Evolutionary conservation across 306 rosid species (phyloP).

Genomic region (Argentina anserina): DNA sequence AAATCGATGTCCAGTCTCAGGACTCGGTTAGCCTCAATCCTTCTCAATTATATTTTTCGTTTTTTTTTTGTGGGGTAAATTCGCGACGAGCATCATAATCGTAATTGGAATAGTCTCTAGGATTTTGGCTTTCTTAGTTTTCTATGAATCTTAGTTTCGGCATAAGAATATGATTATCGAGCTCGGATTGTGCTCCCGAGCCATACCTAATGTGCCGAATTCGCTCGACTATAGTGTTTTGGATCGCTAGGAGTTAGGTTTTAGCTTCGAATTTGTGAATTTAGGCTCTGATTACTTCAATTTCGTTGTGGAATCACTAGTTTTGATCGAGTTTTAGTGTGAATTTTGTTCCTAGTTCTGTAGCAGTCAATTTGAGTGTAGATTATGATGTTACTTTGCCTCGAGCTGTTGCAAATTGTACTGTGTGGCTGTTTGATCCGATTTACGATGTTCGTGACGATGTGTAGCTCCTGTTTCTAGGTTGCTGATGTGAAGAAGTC

Average conservation of each 20-base stretch:
- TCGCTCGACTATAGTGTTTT: neutral
- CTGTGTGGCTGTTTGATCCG: neutral
- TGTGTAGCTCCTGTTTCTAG: conserved; percentile 33
- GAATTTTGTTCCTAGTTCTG: neutral
- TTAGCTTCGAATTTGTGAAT: neutral
- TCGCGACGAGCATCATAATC: conserved; percentile 3
- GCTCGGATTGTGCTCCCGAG: neutral
- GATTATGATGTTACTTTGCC: neutral
- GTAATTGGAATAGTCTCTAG: conserved; percentile 1
- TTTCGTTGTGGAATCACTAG: neutral
- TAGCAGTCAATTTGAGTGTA: neutral
- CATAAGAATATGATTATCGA: neutral
- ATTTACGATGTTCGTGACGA: neutral
- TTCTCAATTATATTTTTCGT: neutral
- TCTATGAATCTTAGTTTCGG: conserved; percentile 6
- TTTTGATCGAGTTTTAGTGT: neutral
- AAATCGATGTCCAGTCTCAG: conserved; percentile 71
- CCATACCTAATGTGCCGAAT: neutral
- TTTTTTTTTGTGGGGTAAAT: neutral
- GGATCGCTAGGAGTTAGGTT: neutral
- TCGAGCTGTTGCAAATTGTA: neutral
- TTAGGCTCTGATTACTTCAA: neutral
- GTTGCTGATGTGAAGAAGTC: conserved; percentile 79
- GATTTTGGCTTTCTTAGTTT: neutral
- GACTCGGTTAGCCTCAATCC: conserved; percentile 45